Evolutionary conservation across 331 rosid species (phyloP).

Genomic region (Prunus yedoensis): DNA sequence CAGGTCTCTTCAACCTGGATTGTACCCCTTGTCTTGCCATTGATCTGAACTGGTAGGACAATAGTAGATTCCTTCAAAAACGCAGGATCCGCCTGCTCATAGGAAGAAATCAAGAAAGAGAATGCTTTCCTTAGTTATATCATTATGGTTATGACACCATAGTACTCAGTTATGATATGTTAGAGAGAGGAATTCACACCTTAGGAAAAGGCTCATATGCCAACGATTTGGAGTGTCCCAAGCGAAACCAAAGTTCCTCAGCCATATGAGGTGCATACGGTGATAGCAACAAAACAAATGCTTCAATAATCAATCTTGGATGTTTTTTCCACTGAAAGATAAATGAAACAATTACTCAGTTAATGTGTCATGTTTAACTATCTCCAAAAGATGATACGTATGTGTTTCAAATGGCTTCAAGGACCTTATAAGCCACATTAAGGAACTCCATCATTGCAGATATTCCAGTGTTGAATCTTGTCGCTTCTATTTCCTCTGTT

Average conservation of each 20-base stretch:
- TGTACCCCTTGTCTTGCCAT: constrained; percentile 98
- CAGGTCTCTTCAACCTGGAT: constrained; percentile 81
- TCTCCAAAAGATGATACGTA: neutral
- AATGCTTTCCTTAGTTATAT: too few relatives aligned
- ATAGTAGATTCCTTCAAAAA: constrained; percentile 71
- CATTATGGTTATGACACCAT: too few relatives aligned
- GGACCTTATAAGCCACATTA: constrained; percentile 85
- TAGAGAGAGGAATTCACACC: constrained; percentile 40
- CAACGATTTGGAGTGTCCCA: constrained; percentile 73
- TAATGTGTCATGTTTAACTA: neutral
- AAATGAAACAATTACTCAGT: constrained; percentile 9
- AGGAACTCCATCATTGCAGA: constrained; percentile 98
- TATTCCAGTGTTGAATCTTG: constrained; percentile 96
- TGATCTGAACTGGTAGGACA: constrained; percentile 87
- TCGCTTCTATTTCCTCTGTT: constrained; percentile 88
- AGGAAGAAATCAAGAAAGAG: neutral
- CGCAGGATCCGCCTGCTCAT: constrained; percentile 60
- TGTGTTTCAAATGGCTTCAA: neutral
- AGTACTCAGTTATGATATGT: too few relatives aligned
- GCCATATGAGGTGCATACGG: constrained; percentile 96
- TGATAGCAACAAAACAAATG: constrained; percentile 82
- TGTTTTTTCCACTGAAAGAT: constrained; percentile 78
- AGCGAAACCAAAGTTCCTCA: constrained; percentile 92
- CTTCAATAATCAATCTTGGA: constrained; percentile 69
- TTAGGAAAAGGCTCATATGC: constrained; percentile 80